Evolutionary conservation across 352 stramenopile genomes (phyloP).

Genomic region (Phytophthora syringae): DNA sequence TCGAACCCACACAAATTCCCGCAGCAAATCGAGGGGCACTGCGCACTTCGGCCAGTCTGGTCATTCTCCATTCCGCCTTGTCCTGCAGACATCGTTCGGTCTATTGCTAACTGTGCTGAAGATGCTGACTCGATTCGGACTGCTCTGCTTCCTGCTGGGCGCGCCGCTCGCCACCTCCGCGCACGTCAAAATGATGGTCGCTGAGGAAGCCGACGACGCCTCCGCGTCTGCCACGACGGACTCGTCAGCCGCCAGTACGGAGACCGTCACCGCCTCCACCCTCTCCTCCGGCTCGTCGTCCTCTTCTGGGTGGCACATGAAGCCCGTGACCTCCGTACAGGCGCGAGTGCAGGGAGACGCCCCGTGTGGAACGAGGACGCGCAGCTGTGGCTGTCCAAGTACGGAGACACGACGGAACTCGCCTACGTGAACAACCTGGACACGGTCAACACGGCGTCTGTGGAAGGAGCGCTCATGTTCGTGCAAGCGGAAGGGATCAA

Average conservation of each 20-base stretch:
- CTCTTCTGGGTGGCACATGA: constrained; percentile 74
- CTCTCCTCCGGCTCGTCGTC: no score
- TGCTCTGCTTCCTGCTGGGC: constrained; percentile 20
- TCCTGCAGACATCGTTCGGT: constrained; percentile 7
- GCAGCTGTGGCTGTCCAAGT: constrained; percentile 47
- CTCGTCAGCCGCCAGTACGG: no score
- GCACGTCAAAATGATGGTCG: constrained; percentile 5
- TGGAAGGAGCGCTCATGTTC: constrained; percentile 76
- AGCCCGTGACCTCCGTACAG: constrained; percentile 53
- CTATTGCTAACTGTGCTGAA: constrained; percentile 2
- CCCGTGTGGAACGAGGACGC: constrained; percentile 46
- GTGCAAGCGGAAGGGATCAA: constrained; percentile 75
- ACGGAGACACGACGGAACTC: constrained; percentile 43
- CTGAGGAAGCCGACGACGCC: background rate
- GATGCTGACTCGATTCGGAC: constrained; percentile 21
- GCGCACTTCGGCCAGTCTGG: background rate
- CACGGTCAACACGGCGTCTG: constrained; percentile 66
- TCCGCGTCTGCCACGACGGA: no score
- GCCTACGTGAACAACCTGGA: constrained; percentile 54
- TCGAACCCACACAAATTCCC: constrained; percentile 4
- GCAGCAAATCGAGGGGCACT: background rate
- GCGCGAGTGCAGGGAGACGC: constrained; percentile 62
- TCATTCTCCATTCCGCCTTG: constrained; percentile 18
- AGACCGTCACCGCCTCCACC: background rate
- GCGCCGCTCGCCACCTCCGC: background rate